Percentiles rank a stretch among this genome's conserved stretches.
These are phyloP conservation scores for Xerocomus brunneocitrinus DNA, from an alignment of 768 basidiomycete genomes.

Conservation along the genomic window DNA sequence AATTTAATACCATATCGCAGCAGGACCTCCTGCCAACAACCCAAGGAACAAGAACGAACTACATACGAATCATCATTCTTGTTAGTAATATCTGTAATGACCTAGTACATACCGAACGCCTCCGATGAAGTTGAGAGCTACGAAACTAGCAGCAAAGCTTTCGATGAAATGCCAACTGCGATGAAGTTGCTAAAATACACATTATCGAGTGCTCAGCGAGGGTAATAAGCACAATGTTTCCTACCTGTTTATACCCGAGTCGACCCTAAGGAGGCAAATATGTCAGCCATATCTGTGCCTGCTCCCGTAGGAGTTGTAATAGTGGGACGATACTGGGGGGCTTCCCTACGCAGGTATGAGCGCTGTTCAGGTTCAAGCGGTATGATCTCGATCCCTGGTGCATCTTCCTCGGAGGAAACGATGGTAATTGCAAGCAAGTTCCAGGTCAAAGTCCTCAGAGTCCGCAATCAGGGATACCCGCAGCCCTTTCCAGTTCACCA, in stretches of 20 bases:
- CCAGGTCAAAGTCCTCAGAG: constrained; percentile 13
- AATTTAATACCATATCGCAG: constrained; percentile 64
- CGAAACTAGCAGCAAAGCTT: constrained; percentile 85
- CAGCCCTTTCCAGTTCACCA: constrained; percentile 75
- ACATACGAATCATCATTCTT: neutral
- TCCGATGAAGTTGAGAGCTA: constrained; percentile 87
- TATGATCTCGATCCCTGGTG: constrained; percentile 87
- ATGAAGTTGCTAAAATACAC: constrained; percentile 63
- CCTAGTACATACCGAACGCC: constrained; percentile 57
- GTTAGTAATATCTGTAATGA: constrained; percentile 1
- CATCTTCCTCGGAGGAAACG: constrained; percentile 20
- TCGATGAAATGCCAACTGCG: constrained; percentile 81
- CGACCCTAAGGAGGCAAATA: constrained; percentile 46
- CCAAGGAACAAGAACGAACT: constrained; percentile 81
- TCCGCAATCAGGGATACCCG: constrained; percentile 72
- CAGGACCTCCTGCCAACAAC: constrained; percentile 80
- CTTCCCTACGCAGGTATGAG: constrained; percentile 99
- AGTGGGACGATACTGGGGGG: constrained; percentile 59
- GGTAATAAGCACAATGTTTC: neutral
- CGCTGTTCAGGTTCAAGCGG: constrained; percentile 98
- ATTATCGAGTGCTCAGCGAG: constrained; percentile 1
- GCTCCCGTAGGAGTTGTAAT: constrained; percentile 39
- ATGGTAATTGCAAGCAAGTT: constrained; percentile 2
- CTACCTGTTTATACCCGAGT: constrained; percentile 79
- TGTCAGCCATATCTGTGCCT: constrained; percentile 47